Percentiles rank a stretch among this genome's conserved stretches.
These are phyloP conservation scores for Apiospora marii DNA, from an alignment of 2,329 filamentous ascomycete genomes.

Conservation along the genomic window DNA sequence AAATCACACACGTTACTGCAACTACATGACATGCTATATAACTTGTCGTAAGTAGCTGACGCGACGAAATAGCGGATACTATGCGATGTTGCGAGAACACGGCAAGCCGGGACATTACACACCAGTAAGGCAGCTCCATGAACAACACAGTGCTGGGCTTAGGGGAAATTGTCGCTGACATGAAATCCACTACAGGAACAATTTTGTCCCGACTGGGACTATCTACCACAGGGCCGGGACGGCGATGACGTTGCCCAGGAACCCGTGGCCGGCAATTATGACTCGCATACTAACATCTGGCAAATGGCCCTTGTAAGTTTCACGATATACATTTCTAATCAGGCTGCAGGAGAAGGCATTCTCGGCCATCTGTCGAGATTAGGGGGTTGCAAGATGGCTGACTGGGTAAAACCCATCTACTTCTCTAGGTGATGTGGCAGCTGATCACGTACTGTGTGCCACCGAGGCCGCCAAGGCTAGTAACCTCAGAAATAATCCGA, in stretches of 20 bases:
- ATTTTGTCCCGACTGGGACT: neutral
- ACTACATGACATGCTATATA: no score
- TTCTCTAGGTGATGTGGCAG: constrained; percentile 11
- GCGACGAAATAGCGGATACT: neutral
- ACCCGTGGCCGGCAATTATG: neutral
- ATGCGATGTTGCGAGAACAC: neutral
- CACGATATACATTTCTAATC: no score
- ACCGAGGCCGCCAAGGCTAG: neutral
- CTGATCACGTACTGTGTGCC: neutral
- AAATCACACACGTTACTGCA: no score
- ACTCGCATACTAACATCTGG: neutral
- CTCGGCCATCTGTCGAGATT: no score
- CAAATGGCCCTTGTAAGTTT: constrained; percentile 1
- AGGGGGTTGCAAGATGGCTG: neutral
- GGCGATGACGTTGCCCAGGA: neutral
- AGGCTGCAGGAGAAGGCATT: no score
- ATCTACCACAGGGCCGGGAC: neutral
- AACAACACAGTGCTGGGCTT: neutral
- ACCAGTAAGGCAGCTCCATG: neutral
- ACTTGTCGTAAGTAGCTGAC: neutral
- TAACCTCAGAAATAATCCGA: neutral
- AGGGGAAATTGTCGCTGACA: neutral
- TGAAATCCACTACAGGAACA: neutral
- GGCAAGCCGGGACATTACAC: neutral
- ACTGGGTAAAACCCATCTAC: neutral